phyloP scores from a whole-genome alignment of 2,329 filamentous ascomycete species.

The Fusarium coffeatum region DNA sequence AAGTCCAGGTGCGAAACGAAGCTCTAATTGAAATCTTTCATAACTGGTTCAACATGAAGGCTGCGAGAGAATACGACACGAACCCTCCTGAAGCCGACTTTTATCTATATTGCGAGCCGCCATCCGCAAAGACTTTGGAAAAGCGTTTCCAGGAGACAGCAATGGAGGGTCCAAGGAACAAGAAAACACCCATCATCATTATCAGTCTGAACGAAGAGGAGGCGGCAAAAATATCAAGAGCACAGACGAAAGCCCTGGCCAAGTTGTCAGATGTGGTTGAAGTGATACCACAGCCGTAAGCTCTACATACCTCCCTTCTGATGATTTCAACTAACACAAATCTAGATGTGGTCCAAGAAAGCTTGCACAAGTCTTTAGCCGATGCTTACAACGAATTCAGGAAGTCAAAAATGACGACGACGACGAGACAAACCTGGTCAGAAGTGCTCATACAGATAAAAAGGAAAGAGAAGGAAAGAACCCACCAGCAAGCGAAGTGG shows the following conservation, averaged over 20 bases:
- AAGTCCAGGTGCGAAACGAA: constrained; percentile 44
- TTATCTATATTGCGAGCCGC: constrained; percentile 46
- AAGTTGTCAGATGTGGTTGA: constrained; percentile 46
- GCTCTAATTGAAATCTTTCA: constrained; percentile 47
- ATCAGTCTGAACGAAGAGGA: constrained; percentile 49
- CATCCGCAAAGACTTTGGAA: constrained; percentile 27
- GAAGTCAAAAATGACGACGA: neutral
- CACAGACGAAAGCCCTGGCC: constrained; percentile 37
- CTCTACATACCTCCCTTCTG: neutral
- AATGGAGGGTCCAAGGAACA: neutral
- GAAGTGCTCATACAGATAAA: neutral
- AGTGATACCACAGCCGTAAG: constrained; percentile 50
- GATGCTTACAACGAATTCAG: constrained; percentile 34
- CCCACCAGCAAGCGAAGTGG: neutral
- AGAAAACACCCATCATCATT: constrained; percentile 45
- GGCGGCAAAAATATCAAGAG: constrained; percentile 42
- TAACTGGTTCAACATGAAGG: constrained; percentile 52
- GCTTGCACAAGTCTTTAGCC: constrained; percentile 45
- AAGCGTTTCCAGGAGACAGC: constrained; percentile 26
- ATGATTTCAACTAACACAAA: neutral
- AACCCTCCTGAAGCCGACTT: constrained; percentile 36
- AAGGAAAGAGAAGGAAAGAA: neutral
- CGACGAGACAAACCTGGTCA: neutral
- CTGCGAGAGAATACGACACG: constrained; percentile 31
- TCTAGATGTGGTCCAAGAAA: constrained; percentile 47